Percentiles rank a stretch among this genome's conserved stretches.
phyloP scores from a whole-genome alignment of 106 monocot species.

The Dioscorea alata region DNA sequence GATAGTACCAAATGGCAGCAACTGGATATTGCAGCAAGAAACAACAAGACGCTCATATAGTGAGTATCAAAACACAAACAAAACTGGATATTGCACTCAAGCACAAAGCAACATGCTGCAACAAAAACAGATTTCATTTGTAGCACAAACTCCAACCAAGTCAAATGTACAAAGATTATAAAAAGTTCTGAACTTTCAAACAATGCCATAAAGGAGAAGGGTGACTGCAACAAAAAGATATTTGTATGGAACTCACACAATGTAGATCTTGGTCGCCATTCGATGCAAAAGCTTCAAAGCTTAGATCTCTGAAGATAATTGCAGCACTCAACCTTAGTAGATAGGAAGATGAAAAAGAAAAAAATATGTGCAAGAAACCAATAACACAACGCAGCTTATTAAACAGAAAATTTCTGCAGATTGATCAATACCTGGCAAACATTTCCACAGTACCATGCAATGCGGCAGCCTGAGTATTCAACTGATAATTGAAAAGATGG shows the following conservation, averaged over 20 bases:
- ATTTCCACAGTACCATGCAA: constrained; percentile 82
- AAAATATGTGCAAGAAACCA: no score
- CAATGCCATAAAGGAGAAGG: no score
- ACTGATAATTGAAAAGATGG: no score
- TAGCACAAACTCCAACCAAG: background rate
- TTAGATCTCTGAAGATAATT: constrained; percentile 35
- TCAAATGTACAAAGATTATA: background rate
- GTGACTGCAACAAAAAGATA: no score
- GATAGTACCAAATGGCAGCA: no score
- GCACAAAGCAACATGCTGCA: background rate
- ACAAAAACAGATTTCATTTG: background rate
- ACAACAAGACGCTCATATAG: no score
- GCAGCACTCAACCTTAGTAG: background rate
- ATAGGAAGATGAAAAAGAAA: background rate
- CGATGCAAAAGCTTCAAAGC: background rate
- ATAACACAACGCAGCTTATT: no score
- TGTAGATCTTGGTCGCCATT: constrained; percentile 47
- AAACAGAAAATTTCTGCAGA: background rate
- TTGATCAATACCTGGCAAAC: constrained; percentile 60
- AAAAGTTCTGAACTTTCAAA: no score
- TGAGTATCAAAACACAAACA: no score
- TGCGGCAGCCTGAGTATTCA: constrained; percentile 68
- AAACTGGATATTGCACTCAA: background rate
- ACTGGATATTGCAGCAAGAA: no score
- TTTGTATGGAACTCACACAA: constrained; percentile 28